phyloP scores from a whole-genome alignment of 257 asterid genomes.

The Mitragyna speciosa region DNA sequence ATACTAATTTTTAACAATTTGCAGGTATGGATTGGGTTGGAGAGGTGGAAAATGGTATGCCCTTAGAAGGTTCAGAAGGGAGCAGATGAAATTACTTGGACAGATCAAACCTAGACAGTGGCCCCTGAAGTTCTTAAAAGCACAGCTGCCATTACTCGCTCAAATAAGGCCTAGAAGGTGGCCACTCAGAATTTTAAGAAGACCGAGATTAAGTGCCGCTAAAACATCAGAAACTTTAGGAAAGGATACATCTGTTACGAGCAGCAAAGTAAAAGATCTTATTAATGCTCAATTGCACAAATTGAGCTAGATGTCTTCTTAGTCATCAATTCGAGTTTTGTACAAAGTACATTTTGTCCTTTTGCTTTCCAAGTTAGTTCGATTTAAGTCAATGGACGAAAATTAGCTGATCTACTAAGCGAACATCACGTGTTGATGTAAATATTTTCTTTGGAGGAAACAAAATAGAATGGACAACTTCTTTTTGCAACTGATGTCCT shows the following conservation, averaged over 20 bases:
- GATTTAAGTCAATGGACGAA: too few species aligned
- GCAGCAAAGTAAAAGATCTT: too few species aligned
- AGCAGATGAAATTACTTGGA: slow-evolving; percentile 52
- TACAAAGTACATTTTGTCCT: too few species aligned
- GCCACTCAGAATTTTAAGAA: slow-evolving; percentile 59
- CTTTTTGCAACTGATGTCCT: too few species aligned
- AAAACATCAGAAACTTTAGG: slow-evolving; percentile 36
- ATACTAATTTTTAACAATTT: slow-evolving; percentile 1
- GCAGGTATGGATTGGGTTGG: slow-evolving; percentile 86
- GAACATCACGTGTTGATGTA: too few species aligned
- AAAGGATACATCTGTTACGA: neutral
- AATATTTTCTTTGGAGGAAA: too few species aligned
- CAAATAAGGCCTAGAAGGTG: slow-evolving; percentile 61
- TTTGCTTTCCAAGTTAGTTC: too few species aligned
- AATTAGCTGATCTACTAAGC: too few species aligned
- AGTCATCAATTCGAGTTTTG: too few species aligned
- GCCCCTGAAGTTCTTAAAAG: slow-evolving; percentile 59
- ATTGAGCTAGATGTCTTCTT: too few species aligned
- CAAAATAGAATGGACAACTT: too few species aligned
- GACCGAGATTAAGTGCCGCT: slow-evolving; percentile 41
- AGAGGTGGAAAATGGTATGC: slow-evolving; percentile 81
- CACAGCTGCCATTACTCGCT: slow-evolving; percentile 50
- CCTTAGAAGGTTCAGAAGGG: slow-evolving; percentile 45
- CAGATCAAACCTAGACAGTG: slow-evolving; percentile 64
- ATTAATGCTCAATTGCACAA: too few species aligned